These are phyloP conservation scores for Coccomyxa sp. DNA, from an alignment of 139 green algal species.

Conservation along the genomic window DNA sequence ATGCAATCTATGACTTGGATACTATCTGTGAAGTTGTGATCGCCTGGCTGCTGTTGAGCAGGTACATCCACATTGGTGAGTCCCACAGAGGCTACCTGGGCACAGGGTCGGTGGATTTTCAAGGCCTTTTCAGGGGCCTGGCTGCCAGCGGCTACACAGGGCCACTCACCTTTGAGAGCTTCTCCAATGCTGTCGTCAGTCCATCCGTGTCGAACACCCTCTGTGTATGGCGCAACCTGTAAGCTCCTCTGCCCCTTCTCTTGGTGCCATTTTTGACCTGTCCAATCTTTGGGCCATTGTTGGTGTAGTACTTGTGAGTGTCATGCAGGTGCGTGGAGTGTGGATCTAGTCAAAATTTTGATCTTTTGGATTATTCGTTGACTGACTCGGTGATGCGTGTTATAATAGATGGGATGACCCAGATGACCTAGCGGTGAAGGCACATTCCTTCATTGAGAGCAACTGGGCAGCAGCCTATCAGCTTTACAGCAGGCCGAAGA, in stretches of 20 bases:
- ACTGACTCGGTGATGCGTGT: no score
- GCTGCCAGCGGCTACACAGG: conserved; percentile 27
- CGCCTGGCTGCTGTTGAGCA: not conserved
- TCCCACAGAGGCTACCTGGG: conserved; percentile 52
- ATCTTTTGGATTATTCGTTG: no score
- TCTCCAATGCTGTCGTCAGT: conserved; percentile 43
- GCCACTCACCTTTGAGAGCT: conserved; percentile 55
- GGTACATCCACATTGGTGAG: conserved; percentile 51
- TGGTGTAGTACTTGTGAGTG: not conserved
- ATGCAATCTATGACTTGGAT: no score
- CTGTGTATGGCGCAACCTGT: conserved; percentile 55
- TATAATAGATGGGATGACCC: conserved; percentile 28
- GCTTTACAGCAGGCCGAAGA: not conserved
- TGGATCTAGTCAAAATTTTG: no score
- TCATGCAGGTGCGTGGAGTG: no score
- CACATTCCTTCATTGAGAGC: conserved; percentile 22
- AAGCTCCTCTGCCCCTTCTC: not conserved
- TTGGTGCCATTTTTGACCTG: not conserved
- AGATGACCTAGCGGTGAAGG: conserved; percentile 22
- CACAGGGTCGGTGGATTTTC: conserved; percentile 43
- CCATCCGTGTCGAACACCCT: conserved; percentile 36
- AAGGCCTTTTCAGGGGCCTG: conserved; percentile 31
- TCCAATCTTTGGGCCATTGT: not conserved
- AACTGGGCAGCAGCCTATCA: conserved; percentile 4
- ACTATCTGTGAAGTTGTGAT: no score